A percentile compares a stretch with the other conserved stretches of the same genome.
These are phyloP conservation scores for Lichtheimia ramosa DNA, from an alignment of 371 early-diverging fungal species.

Conservation along the genomic window DNA sequence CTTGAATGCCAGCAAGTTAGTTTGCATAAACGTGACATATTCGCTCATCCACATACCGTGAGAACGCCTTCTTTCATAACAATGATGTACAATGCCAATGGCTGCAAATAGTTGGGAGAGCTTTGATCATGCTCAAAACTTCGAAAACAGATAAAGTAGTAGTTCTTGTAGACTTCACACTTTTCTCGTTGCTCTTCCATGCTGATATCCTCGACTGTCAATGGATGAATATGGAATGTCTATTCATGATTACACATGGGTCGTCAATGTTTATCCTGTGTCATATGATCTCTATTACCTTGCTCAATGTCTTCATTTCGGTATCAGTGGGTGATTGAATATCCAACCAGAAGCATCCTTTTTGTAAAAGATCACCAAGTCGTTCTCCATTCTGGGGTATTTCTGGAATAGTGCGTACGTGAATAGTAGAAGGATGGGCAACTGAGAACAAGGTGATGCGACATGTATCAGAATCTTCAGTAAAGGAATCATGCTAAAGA, in stretches of 20 bases:
- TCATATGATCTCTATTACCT: slow-evolving; percentile 23
- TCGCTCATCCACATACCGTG: slow-evolving; percentile 46
- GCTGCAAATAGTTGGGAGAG: slow-evolving; percentile 68
- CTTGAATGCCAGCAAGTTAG: slow-evolving; percentile 20
- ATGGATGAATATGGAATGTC: slow-evolving; percentile 81
- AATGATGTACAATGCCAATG: slow-evolving; percentile 81
- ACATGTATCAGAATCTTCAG: slow-evolving; percentile 24
- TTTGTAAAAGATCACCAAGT: slow-evolving; percentile 36
- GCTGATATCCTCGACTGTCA: slow-evolving; percentile 90
- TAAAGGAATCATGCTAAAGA: slow-evolving; percentile 13
- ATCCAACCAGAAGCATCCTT: slow-evolving; percentile 86
- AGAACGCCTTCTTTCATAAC: slow-evolving; percentile 80
- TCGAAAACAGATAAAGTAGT: slow-evolving; percentile 89
- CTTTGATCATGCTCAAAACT: slow-evolving; percentile 71
- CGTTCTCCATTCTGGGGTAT: slow-evolving; percentile 25
- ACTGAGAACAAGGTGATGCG: slow-evolving; percentile 44
- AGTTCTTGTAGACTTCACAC: slow-evolving; percentile 86
- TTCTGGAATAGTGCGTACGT: slow-evolving; percentile 36
- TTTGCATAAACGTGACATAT: neutral
- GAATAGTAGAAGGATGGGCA: slow-evolving; percentile 32
- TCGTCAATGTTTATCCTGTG: neutral
- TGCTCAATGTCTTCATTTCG: slow-evolving; percentile 69
- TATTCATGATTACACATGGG: neutral
- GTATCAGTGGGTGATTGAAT: slow-evolving; percentile 70
- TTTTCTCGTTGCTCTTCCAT: slow-evolving; percentile 92